phyloP scores from a whole-genome alignment of 805 yeast species.

The Ogataea allantospora region DNA sequence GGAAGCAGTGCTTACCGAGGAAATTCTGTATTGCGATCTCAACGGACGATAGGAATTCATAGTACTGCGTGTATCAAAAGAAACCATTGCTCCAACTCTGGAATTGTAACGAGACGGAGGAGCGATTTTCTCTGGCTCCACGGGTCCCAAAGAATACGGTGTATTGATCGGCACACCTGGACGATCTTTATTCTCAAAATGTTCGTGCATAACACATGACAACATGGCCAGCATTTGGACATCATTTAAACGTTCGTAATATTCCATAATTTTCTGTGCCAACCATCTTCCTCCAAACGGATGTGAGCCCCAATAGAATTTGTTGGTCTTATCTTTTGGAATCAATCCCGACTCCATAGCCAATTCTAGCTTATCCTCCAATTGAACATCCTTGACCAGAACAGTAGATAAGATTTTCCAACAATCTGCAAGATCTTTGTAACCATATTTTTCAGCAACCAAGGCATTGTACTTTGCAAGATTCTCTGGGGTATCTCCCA shows the following conservation, averaged over 20 bases:
- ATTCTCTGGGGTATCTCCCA: constrained; percentile 61
- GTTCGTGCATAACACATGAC: constrained; percentile 65
- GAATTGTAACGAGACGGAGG: neutral
- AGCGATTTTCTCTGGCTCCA: neutral
- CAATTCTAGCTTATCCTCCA: constrained; percentile 24
- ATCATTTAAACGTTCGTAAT: constrained; percentile 64
- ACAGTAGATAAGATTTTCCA: constrained; percentile 65
- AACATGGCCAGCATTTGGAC: constrained; percentile 90
- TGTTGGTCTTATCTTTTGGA: constrained; percentile 11
- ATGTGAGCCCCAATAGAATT: constrained; percentile 75
- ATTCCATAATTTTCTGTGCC: constrained; percentile 55
- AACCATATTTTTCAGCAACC: constrained; percentile 65
- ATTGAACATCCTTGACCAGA: constrained; percentile 40
- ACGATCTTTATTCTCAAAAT: constrained; percentile 26
- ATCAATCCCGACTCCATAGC: constrained; percentile 13
- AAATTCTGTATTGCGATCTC: constrained; percentile 14
- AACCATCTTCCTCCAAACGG: constrained; percentile 74
- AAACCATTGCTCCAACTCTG: constrained; percentile 4
- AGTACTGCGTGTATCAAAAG: constrained; percentile 16
- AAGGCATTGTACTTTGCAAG: constrained; percentile 68
- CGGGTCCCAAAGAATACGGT: constrained; percentile 34
- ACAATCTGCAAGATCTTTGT: constrained; percentile 62
- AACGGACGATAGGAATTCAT: constrained; percentile 8
- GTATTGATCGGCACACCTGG: constrained; percentile 45
- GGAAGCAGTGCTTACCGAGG: constrained; percentile 29